Evolutionary conservation across 2,329 filamentous ascomycete species (phyloP), one percentile per base, ranked within the genome.

Genomic region (Dryadomyces sulphureus): DNA sequence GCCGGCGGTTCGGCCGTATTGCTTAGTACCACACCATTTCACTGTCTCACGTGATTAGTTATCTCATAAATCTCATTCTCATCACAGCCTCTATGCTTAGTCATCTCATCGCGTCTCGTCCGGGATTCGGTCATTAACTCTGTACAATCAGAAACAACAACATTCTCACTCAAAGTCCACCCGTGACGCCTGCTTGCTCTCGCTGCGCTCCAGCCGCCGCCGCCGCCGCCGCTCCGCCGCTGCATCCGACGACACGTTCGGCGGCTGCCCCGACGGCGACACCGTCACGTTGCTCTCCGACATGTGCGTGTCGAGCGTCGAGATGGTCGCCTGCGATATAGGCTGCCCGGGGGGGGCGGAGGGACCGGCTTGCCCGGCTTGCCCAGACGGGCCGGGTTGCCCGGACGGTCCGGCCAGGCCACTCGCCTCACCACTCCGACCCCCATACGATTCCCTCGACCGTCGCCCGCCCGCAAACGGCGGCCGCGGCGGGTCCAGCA

Each of bases 401-500:
- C 61, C 49, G 63, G 61, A 7, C 72, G 7, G 11, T 5, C 36
- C 48, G n/a, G n/a, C n/a, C n/a, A n/a, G n/a, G n/a, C n/a, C n/a
- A n/a, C n/a, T n/a, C n/a, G n/a, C n/a, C n/a, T n/a, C n/a, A n/a
- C n/a, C n/a, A n/a, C n/a, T n/a, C n/a, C n/a, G n/a, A n/a, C n/a
- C n/a, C n/a, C n/a, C n/a, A n/a, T n/a, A n/a, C 39, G 73, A 77
- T 55, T 81, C 77, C 54, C 79, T 80, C 2, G 60, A 63, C 54
- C 67, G 66, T 48, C 65, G 63, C 1, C 67, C 67, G 38, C 65
- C 68, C 5, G 74, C 72, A 54, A 75, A 77, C 6, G 72, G 65
- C 9, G 77, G 73, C 47, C 72, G 68, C 0, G 77, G 75, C 2
- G 75, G 75, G 11, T 68, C 68, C 2, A 78, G 56, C 5, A 34